These are phyloP conservation scores for Pezicula neosporulosa DNA, from an alignment of 2,329 filamentous ascomycete genomes.

Conservation along the genomic window DNA sequence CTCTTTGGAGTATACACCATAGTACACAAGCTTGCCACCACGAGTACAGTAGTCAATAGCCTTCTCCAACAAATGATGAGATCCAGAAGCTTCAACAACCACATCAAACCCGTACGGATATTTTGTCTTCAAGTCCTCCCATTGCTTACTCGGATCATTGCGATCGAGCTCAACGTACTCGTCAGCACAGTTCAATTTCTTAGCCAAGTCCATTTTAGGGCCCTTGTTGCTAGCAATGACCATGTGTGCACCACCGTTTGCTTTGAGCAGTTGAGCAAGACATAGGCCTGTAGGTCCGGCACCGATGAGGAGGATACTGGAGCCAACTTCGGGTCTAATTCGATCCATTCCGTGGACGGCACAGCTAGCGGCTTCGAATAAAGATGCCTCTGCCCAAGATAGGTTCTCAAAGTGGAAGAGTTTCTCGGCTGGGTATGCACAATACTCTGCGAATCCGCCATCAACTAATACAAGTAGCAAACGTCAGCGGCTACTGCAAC, in stretches of 20 bases:
- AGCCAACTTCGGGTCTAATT: slow-evolving; percentile 16
- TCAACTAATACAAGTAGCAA: slow-evolving; percentile 5
- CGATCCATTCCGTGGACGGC: slow-evolving; percentile 14
- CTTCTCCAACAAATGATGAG: slow-evolving; percentile 9
- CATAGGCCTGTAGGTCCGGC: slow-evolving; percentile 11
- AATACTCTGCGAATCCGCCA: slow-evolving; percentile 13
- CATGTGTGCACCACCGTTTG: slow-evolving; percentile 13
- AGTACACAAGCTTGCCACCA: slow-evolving; percentile 13
- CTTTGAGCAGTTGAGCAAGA: slow-evolving; percentile 11
- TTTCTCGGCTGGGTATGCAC: slow-evolving; percentile 14
- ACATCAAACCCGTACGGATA: slow-evolving; percentile 15
- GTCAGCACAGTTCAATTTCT: slow-evolving; percentile 12
- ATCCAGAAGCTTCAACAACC: slow-evolving; percentile 13
- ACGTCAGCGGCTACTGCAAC: background rate
- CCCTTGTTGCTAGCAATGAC: slow-evolving; percentile 12
- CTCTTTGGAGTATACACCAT: slow-evolving; percentile 13
- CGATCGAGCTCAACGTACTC: slow-evolving; percentile 13
- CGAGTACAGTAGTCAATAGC: slow-evolving; percentile 13
- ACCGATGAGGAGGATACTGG: slow-evolving; percentile 13
- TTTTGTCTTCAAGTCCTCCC: slow-evolving; percentile 12
- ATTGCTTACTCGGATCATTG: slow-evolving; percentile 10
- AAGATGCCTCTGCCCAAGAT: slow-evolving; percentile 12
- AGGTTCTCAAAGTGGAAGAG: slow-evolving; percentile 13
- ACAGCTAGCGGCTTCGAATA: slow-evolving; percentile 13
- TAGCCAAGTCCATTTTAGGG: slow-evolving; percentile 14